Evolutionary conservation across 139 green algal species (phyloP).

Genomic region (Desmodesmus armatus): DNA sequence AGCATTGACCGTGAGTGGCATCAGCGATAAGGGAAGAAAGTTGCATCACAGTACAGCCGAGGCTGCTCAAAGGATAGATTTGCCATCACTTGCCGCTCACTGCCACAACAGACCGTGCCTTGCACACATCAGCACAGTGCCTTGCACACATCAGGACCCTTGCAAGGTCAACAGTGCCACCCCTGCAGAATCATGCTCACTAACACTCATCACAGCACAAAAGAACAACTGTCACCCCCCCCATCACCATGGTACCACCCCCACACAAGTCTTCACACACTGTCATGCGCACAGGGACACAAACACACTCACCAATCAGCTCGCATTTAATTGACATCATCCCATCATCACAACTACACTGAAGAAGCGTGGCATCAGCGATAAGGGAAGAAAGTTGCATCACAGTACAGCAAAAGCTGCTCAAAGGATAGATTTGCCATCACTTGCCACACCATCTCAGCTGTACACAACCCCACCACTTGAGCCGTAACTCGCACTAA

Average conservation of each 20-base stretch:
- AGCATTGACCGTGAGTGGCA: not conserved
- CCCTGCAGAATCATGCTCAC: too few relatives aligned
- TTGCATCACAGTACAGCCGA: not conserved
- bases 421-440: not conserved
- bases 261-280: not conserved
- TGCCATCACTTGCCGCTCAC: not conserved
- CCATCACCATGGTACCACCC: too few relatives aligned
- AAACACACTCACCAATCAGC: not conserved
- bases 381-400: not conserved
- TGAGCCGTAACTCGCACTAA: too few relatives aligned
- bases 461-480: too few relatives aligned
- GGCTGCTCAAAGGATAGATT: not conserved
- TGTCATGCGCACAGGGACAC: not conserved
- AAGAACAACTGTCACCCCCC: too few relatives aligned
- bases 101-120: not conserved
- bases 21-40: constrained; percentile 41
- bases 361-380: not conserved
- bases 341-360: not conserved
- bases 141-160: too few relatives aligned
- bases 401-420: not conserved
- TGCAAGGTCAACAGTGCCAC: too few relatives aligned
- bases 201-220: too few relatives aligned
- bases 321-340: too few relatives aligned
- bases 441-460: too few relatives aligned
- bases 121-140: too few relatives aligned